phyloP scores from a whole-genome alignment of 2,329 filamentous ascomycete genomes.

The Alternaria sp. region DNA sequence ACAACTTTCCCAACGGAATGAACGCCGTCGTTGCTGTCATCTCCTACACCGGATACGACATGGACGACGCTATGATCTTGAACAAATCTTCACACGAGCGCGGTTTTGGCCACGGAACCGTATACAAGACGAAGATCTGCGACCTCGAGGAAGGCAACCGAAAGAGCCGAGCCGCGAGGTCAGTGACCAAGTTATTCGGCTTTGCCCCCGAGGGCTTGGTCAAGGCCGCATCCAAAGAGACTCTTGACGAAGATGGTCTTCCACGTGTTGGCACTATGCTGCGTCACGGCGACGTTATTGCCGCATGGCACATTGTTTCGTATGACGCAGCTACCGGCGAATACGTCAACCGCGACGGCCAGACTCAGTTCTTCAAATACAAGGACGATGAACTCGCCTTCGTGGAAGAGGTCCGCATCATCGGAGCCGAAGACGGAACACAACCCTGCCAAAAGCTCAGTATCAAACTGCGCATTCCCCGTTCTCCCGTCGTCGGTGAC shows the following conservation, averaged over 20 bases:
- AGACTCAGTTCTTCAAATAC: slow-evolving; percentile 90
- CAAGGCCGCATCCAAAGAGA: slow-evolving; percentile 71
- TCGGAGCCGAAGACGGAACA: slow-evolving; percentile 81
- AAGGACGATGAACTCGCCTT: slow-evolving; percentile 89
- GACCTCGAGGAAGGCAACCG: slow-evolving; percentile 79
- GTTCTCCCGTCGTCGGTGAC: slow-evolving; percentile 92
- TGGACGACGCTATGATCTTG: slow-evolving; percentile 99
- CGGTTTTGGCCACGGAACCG: slow-evolving; percentile 92
- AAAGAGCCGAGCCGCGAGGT: slow-evolving; percentile 68
- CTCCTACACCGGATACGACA: slow-evolving; percentile 98
- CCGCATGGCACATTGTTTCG: slow-evolving; percentile 87
- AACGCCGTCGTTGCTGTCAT: slow-evolving; percentile 98
- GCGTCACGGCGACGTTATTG: slow-evolving; percentile 81
- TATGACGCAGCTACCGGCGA: slow-evolving; percentile 74
- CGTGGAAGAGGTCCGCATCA: slow-evolving; percentile 89
- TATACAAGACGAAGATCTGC: slow-evolving; percentile 97
- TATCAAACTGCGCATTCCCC: slow-evolving; percentile 90
- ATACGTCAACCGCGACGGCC: slow-evolving; percentile 82
- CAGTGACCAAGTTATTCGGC: slow-evolving; percentile 83
- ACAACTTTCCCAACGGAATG: slow-evolving; percentile 97
- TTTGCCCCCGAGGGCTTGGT: slow-evolving; percentile 81
- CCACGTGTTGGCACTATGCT: slow-evolving; percentile 80
- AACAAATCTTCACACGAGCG: slow-evolving; percentile 97
- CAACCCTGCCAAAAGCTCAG: slow-evolving; percentile 88
- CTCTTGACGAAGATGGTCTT: slow-evolving; percentile 86